Evolutionary conservation across 352 stramenopile genomes (phyloP), one percentile per base, ranked within the genome.

Genomic region (Pythium volutum): DNA sequence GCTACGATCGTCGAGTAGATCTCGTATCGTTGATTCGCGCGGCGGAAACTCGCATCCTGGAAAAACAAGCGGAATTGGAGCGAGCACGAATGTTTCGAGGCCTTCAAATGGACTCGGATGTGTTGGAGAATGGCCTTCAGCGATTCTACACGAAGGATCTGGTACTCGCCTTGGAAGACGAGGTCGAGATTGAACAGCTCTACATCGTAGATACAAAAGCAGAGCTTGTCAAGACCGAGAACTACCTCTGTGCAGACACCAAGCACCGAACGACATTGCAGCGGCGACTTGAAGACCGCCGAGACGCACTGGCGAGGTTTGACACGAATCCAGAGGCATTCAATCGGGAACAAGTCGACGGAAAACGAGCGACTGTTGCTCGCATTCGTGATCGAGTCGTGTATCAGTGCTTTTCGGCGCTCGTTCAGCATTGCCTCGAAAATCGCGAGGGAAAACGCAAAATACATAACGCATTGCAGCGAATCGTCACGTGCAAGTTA

Each of bases 141-240:
- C 67, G 79, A 1, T 94, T 94, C 62, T 82, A 84, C 60, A 94
- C 82, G 1, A 88, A 89, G 55, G 77, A 91, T 23, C 58, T 94
- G 11, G 66, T 94, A 1, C 55, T 88, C 2, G 76, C 81, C 0
- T 67, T 94, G 14, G 81, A 90, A 57, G 84, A 94, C 64, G 84
- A 94, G 55, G 78, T 94, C 20, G 81, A 88, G 53, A 92, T 94
- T 33, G 84, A 94, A 36, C 77, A 90, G 56, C 70, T 91, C n/a
- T 94, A 92, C 58, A 94, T 94, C 45, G 53, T 87, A 3, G 81
- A 94, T 39, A 77, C 79, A 5, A 94, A 94, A 46, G 59, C 75
- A 10, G 82, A 92, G 34, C 83, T 88, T 26, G 65, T 90, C 6
- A 73, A 79, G 52, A 74, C 87, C 5, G 81, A 94, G 45, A 88